Evolutionary conservation across 371 early-diverging fungal genomes (phyloP).

Genomic region (Capillidium heterosporum): DNA sequence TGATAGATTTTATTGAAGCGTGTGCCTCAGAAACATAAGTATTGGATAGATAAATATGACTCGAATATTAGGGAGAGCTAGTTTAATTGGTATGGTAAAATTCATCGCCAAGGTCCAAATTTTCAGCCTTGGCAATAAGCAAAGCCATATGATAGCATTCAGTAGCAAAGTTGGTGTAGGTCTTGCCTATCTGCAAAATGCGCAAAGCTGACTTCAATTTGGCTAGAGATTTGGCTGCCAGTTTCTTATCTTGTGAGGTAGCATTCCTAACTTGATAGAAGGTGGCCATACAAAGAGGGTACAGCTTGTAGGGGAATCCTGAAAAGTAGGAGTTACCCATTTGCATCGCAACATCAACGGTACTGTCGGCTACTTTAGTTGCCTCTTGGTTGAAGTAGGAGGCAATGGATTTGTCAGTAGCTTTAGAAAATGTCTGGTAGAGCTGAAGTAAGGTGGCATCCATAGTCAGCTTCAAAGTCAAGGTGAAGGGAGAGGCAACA

Average conservation of each 20-base stretch:
- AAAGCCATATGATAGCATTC: not conserved
- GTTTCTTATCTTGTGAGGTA: not conserved
- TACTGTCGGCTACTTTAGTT: not conserved
- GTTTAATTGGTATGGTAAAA: too few species aligned
- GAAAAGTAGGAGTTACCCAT: not conserved
- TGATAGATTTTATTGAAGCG: too few species aligned
- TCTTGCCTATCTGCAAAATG: not conserved
- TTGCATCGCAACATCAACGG: not conserved
- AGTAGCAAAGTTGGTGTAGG: not conserved
- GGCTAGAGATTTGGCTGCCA: too few species aligned
- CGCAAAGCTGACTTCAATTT: too few species aligned
- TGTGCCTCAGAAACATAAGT: too few species aligned
- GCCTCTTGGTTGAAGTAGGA: not conserved
- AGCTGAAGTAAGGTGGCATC: conserved; percentile 1
- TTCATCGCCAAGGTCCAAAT: not conserved
- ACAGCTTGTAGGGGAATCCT: not conserved
- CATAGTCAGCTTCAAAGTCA: not conserved
- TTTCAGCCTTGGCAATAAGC: not conserved
- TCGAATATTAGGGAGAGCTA: too few species aligned
- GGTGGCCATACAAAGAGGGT: not conserved
- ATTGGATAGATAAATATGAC: too few species aligned
- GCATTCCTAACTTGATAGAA: not conserved
- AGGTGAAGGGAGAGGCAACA: not conserved
- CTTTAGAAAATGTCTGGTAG: not conserved
- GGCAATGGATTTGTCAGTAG: not conserved